phyloP scores from a whole-genome alignment of 75 land plant species.

The Selaginella moellendorffii region DNA sequence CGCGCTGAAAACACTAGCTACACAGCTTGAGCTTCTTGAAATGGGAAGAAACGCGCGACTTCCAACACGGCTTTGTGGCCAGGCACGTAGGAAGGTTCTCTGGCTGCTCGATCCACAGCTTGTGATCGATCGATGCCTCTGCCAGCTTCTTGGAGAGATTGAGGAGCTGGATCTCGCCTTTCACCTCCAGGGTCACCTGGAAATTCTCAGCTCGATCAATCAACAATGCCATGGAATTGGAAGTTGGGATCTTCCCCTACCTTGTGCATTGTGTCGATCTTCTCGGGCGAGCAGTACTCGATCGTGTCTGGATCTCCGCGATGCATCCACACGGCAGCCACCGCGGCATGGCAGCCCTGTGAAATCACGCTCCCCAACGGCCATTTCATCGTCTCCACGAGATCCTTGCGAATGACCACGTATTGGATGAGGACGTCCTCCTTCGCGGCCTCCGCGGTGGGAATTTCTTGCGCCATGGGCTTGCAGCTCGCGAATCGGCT shows the following conservation, averaged over 20 bases:
- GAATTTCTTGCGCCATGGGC: no score
- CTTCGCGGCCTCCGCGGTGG: conserved; percentile 9
- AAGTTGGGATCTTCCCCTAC: no score
- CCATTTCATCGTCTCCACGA: conserved; percentile 60
- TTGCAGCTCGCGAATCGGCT: no score
- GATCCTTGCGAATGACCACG: conserved; percentile 72
- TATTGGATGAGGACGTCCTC: conserved; percentile 58
- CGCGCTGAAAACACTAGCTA: no score
- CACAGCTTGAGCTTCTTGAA: conserved; percentile 87
- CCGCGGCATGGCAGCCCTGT: conserved; percentile 90
- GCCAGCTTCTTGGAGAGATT: conserved; percentile 61
- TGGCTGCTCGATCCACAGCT: conserved; percentile 94
- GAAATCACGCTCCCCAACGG: conserved; percentile 82
- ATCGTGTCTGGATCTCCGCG: conserved; percentile 45
- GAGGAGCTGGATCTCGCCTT: conserved; percentile 65
- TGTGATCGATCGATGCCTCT: conserved; percentile 48
- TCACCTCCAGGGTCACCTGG: conserved; percentile 92
- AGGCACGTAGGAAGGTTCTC: conserved; percentile 93
- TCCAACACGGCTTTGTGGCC: conserved; percentile 85
- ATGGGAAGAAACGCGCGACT: conserved; percentile 43
- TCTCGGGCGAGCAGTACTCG: conserved; percentile 40
- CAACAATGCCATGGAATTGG: no score
- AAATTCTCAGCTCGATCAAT: no score
- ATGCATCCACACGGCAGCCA: conserved; percentile 60
- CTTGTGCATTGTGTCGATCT: conserved; percentile 74